phyloP scores from a whole-genome alignment of 371 early-diverging fungal species.

The Apophysomyces sp. region DNA sequence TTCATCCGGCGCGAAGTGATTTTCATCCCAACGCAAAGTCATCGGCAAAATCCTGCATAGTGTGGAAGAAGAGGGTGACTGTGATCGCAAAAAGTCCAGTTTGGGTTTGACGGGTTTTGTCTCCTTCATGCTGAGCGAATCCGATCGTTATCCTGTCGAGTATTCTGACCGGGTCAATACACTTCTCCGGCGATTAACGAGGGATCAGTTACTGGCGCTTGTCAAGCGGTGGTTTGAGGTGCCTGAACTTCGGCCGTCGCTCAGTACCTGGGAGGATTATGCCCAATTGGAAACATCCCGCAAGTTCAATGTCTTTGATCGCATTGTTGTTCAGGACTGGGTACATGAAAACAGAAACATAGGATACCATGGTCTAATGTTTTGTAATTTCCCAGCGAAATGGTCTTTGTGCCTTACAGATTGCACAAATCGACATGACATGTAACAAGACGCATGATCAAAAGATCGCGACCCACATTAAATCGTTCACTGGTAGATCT shows the following conservation, averaged over 20 bases:
- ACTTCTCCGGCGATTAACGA: neutral
- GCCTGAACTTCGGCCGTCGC: neutral
- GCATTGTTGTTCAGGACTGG: neutral
- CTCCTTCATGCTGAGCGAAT: conserved; percentile 5
- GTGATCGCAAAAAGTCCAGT: neutral
- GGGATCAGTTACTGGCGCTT: neutral
- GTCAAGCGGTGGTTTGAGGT: conserved; percentile 3
- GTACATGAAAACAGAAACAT: neutral
- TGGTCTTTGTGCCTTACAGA: conserved; percentile 5
- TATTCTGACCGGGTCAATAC: neutral
- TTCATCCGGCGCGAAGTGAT: too few relatives aligned
- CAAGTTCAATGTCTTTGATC: conserved; percentile 2
- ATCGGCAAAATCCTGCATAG: too few relatives aligned
- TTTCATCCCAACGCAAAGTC: too few relatives aligned
- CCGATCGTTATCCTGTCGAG: conserved; percentile 1
- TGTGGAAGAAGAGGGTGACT: neutral
- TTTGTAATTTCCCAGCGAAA: neutral
- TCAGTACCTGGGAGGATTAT: conserved; percentile 6
- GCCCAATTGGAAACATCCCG: neutral
- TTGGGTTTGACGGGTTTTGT: neutral
- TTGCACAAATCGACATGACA: conserved; percentile 12
- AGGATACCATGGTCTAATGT: neutral
- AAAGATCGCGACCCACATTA: neutral
- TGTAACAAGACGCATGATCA: neutral
- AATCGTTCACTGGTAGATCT: neutral